These are phyloP conservation scores for Cotoneaster glaucophyllus DNA, from an alignment of 306 rosid species.

Conservation along the genomic window DNA sequence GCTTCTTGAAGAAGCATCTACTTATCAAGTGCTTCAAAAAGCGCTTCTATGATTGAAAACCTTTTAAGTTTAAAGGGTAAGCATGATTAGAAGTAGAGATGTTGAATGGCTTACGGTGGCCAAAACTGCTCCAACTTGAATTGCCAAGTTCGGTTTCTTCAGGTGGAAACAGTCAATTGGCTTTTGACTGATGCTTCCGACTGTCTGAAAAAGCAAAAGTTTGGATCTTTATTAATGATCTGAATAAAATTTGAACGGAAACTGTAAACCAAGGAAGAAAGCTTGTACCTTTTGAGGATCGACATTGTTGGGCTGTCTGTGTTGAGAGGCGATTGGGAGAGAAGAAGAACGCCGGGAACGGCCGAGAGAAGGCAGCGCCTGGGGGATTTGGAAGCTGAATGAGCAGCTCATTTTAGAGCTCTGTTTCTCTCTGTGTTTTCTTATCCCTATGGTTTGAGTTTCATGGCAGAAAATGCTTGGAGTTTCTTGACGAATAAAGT, in stretches of 20 bases:
- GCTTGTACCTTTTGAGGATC: constrained; percentile 17
- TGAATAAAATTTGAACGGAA: neutral
- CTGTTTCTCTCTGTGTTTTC: constrained; percentile 19
- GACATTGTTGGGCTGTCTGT: constrained; percentile 16
- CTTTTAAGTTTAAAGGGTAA: neutral
- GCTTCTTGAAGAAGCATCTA: no score
- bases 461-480: constrained; percentile 32
- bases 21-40: no score
- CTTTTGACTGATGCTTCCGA: constrained; percentile 26
- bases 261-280: neutral
- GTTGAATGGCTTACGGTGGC: constrained; percentile 49
- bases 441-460: constrained; percentile 37
- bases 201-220: neutral
- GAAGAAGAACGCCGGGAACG: constrained; percentile 17
- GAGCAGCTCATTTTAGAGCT: constrained; percentile 59
- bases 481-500: neutral
- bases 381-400: constrained; percentile 56
- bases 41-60: no score
- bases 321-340: constrained; percentile 32
- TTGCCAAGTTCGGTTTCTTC: constrained; percentile 48
- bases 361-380: constrained; percentile 67
- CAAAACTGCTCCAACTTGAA: constrained; percentile 61
- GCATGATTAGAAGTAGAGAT: neutral
- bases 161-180: constrained; percentile 22
- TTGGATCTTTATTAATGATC: neutral